A percentile compares a stretch with the other conserved stretches of the same genome.
Evolutionary conservation across 441 rosid species (phyloP).

Genomic region (Pelargonium australe): DNA sequence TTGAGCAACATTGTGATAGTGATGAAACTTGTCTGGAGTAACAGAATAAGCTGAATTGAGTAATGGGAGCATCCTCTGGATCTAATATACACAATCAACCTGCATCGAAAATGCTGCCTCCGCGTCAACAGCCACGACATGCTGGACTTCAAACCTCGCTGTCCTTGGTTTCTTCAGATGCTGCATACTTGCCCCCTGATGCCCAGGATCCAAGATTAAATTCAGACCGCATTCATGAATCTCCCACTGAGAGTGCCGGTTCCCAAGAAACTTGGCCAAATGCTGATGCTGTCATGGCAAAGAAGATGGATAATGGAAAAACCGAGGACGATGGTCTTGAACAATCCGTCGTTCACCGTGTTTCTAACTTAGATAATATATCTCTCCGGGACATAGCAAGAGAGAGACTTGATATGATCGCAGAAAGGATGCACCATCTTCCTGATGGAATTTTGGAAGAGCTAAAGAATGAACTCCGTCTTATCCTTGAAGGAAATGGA

Average conservation of each 20-base stretch:
- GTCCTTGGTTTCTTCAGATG: conserved; percentile 62
- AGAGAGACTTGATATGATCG: conserved; percentile 66
- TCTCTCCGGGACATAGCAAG: conserved; percentile 72
- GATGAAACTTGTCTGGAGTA: neutral
- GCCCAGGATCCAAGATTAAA: conserved; percentile 54
- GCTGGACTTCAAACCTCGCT: conserved; percentile 60
- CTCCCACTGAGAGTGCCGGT: conserved; percentile 95
- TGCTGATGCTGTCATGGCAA: conserved; percentile 47
- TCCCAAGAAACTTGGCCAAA: conserved; percentile 93
- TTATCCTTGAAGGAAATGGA: conserved; percentile 75
- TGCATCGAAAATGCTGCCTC: conserved; percentile 67
- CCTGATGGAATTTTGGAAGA: conserved; percentile 79
- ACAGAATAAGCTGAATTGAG: conserved; percentile 26
- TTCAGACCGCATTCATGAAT: conserved; percentile 67
- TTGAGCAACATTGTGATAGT: neutral
- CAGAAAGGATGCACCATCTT: conserved; percentile 64
- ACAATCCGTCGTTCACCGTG: conserved; percentile 56
- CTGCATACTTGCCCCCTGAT: conserved; percentile 44
- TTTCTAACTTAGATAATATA: conserved; percentile 63
- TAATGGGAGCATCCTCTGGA: conserved; percentile 83
- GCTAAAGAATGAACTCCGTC: conserved; percentile 66
- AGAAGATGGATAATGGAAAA: conserved; percentile 71
- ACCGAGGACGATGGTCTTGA: conserved; percentile 53
- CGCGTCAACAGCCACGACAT: conserved; percentile 69
- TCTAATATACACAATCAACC: conserved; percentile 61